Evolutionary conservation across 805 yeast species (phyloP).

Genomic region (Yarrowia sp.): DNA sequence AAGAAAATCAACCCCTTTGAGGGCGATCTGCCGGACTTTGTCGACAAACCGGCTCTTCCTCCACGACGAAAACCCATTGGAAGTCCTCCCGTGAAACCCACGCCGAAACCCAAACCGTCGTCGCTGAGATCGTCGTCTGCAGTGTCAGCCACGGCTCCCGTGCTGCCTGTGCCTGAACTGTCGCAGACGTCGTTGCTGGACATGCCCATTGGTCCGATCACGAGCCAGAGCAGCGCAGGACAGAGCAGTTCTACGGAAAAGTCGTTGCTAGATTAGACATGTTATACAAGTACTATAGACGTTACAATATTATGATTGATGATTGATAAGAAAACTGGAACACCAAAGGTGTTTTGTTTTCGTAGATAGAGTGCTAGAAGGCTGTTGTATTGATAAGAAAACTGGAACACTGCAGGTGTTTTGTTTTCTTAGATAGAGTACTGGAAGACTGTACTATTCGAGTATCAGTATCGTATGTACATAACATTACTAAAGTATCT

Average conservation of each 20-base stretch:
- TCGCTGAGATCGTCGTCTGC: constrained; percentile 1
- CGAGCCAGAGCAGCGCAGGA: constrained; percentile 1
- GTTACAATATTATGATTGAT: no score
- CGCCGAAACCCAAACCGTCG: constrained; percentile 27
- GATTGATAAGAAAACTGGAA: no score
- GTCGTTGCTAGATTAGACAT: constrained; percentile 3
- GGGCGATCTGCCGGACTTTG: constrained; percentile 57
- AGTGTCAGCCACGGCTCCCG: constrained; percentile 5
- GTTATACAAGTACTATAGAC: no score
- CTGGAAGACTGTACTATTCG: no score
- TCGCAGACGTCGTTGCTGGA: constrained; percentile 18
- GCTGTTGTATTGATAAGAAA: no score
- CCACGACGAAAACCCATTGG: constrained; percentile 23
- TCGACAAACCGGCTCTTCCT: constrained; percentile 46
- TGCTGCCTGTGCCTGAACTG: constrained; percentile 11
- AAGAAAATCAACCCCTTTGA: constrained; percentile 76
- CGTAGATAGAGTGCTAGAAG: no score
- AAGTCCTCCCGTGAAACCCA: constrained; percentile 15
- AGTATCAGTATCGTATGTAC: no score
- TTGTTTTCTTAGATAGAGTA: no score
- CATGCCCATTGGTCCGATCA: constrained; percentile 26
- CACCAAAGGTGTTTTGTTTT: no score
- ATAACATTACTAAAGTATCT: no score
- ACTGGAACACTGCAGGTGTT: no score
- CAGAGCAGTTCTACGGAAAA: background rate